A percentile compares a stretch with the other conserved stretches of the same genome.
phyloP scores from a whole-genome alignment of 768 basidiomycete genomes.

The Paxillus ammoniavirescens region DNA sequence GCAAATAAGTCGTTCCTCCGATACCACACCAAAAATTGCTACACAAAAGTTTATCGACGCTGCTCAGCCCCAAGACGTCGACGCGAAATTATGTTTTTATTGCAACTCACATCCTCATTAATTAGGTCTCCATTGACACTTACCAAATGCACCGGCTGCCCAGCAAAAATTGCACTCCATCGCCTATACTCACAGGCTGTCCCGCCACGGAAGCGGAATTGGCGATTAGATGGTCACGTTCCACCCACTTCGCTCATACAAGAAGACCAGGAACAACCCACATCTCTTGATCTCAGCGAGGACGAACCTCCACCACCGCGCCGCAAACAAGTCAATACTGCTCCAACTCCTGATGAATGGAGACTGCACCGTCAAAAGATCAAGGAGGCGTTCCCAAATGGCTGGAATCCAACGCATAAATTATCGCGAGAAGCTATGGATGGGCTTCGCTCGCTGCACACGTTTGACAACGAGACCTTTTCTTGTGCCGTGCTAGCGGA shows the following conservation, averaged over 20 bases:
- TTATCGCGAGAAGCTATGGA: slow-evolving; percentile 85
- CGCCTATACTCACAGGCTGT: slow-evolving; percentile 26
- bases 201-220: slow-evolving; percentile 25
- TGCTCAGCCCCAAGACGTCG: not conserved
- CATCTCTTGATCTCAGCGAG: slow-evolving; percentile 27
- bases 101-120: not conserved
- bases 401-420: slow-evolving; percentile 80
- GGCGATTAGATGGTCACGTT: slow-evolving; percentile 31
- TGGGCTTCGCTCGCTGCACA: slow-evolving; percentile 65
- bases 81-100: not conserved
- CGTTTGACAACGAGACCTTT: slow-evolving; percentile 61
- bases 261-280: slow-evolving; percentile 8
- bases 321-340: slow-evolving; percentile 10
- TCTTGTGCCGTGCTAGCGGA: slow-evolving; percentile 68
- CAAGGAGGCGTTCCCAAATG: slow-evolving; percentile 54
- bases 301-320: slow-evolving; percentile 29
- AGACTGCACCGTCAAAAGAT: slow-evolving; percentile 49
- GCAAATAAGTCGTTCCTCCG: not conserved
- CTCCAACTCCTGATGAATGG: slow-evolving; percentile 45
- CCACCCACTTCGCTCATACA: slow-evolving; percentile 30
- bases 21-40: not conserved
- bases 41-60: not conserved
- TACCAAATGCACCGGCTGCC: not conserved
- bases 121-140: not conserved
- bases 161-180: slow-evolving; percentile 8